Evolutionary conservation across 2,329 filamentous ascomycete genomes (phyloP).

Genomic region (Ophiostoma pallidulum): DNA sequence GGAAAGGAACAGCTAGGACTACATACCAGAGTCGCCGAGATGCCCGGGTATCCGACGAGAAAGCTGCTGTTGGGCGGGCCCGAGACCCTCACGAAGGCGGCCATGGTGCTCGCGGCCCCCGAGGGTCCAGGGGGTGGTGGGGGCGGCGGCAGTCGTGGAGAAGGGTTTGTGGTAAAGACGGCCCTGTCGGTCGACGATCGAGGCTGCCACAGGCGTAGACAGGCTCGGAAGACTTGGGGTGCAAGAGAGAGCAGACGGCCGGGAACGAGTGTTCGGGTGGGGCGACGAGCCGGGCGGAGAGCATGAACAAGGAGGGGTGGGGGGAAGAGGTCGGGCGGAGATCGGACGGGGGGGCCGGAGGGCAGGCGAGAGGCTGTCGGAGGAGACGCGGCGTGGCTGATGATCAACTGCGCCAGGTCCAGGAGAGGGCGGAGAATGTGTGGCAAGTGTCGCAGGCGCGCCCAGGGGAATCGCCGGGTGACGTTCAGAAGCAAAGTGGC

Average conservation of each 20-base stretch:
- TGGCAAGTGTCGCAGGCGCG: too few relatives aligned
- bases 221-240: background rate
- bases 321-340: background rate
- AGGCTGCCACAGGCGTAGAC: conserved; percentile 1
- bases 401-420: too few relatives aligned
- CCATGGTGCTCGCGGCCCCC: conserved; percentile 22
- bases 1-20: too few relatives aligned
- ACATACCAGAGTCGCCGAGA: conserved; percentile 89
- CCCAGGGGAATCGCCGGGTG: too few relatives aligned
- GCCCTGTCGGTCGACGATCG: background rate
- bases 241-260: too few relatives aligned
- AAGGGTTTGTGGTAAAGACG: background rate
- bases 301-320: too few relatives aligned
- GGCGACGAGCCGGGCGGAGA: too few relatives aligned
- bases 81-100: conserved; percentile 74
- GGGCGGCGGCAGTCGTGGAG: background rate
- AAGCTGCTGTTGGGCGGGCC: conserved; percentile 96
- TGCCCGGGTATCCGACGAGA: conserved; percentile 92
- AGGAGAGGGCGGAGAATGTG: too few relatives aligned
- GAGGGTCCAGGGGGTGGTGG: conserved; percentile 7
- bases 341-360: too few relatives aligned
- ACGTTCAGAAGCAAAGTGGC: background rate
- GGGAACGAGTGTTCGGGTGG: too few relatives aligned
- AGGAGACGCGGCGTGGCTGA: too few relatives aligned
- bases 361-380: too few relatives aligned